Conservation (phyloP, 1,139 yeast genomes). For the Torulaspora pretoriensis region DNA sequence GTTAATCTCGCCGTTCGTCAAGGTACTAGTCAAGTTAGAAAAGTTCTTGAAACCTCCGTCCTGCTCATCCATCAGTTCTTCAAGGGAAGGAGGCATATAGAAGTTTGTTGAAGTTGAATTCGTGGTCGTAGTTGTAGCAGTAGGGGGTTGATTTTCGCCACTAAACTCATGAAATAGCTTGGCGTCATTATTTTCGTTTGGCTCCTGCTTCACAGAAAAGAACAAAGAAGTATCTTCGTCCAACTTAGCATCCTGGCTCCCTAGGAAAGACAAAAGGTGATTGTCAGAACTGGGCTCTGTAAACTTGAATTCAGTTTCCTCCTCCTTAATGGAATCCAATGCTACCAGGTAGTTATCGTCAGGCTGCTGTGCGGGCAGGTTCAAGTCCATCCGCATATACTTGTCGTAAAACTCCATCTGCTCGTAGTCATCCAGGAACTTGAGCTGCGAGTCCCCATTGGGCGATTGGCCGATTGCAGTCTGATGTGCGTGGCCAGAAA, state of each 20-base stretch:
- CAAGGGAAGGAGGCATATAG: conserved; percentile 34
- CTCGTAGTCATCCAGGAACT: conserved; percentile 25
- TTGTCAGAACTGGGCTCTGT: conserved; percentile 2
- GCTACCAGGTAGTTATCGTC: conserved; percentile 5
- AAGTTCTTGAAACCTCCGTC: conserved; percentile 18
- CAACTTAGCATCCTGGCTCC: conserved; percentile 2
- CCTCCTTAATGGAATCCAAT: conserved; percentile 19
- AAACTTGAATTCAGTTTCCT: conserved; percentile 15
- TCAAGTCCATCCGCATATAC: conserved; percentile 10
- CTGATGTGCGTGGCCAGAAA: conserved; percentile 4
- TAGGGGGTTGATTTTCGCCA: conserved; percentile 7
- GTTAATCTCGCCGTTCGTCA: conserved; percentile 11
- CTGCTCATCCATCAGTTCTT: conserved; percentile 35
- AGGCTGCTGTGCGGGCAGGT: conserved; percentile 2
- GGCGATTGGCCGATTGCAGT: background rate
- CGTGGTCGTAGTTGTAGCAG: conserved; percentile 7
- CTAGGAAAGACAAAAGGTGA: conserved; percentile 7
- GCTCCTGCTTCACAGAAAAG: conserved; percentile 5
- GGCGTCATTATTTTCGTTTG: conserved; percentile 6
- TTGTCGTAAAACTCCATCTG: conserved; percentile 24
- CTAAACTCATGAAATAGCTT: conserved; percentile 8
- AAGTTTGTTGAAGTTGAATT: conserved; percentile 14
- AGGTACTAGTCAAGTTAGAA: conserved; percentile 10
- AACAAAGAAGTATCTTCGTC: conserved; percentile 4
- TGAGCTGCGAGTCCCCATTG: conserved; percentile 10